Conservation (phyloP, 148 eudicot species). For the Agrostemma githago region DNA sequence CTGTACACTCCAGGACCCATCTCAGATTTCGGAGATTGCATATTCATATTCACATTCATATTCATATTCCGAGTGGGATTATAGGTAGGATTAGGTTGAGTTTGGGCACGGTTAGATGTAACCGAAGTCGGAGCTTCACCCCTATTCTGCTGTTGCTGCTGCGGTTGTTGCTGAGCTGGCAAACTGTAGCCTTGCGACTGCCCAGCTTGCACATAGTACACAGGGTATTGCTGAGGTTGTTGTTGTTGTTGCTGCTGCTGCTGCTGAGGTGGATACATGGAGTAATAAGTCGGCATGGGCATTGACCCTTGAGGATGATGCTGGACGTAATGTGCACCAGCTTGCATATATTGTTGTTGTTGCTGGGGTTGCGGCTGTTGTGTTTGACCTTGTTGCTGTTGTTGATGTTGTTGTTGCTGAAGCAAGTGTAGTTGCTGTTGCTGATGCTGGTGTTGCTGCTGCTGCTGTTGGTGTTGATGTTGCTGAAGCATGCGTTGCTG, state of each 20-base stretch:
- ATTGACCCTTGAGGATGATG: slow-evolving; percentile 46
- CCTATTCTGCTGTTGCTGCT: slow-evolving; percentile 36
- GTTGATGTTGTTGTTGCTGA: slow-evolving; percentile 34
- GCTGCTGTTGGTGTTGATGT: slow-evolving; percentile 23
- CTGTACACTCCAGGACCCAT: slow-evolving; percentile 47
- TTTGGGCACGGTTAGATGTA: slow-evolving; percentile 42
- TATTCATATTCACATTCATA: slow-evolving; percentile 27
- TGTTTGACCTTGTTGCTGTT: slow-evolving; percentile 17
- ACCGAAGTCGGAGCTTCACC: slow-evolving; percentile 31
- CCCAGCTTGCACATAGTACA: slow-evolving; percentile 58
- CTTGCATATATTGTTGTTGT: slow-evolving; percentile 47
- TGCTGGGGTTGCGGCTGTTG: not conserved
- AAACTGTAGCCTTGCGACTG: slow-evolving; percentile 59
- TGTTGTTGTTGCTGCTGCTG: slow-evolving; percentile 52
- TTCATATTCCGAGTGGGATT: slow-evolving; percentile 32
- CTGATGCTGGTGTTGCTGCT: slow-evolving; percentile 42
- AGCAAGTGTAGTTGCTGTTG: slow-evolving; percentile 27
- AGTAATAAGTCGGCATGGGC: slow-evolving; percentile 56
- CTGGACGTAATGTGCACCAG: slow-evolving; percentile 59
- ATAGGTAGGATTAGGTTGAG: slow-evolving; percentile 34
- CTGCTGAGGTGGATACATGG: slow-evolving; percentile 69
- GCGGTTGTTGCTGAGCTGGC: slow-evolving; percentile 48
- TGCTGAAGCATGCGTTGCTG: slow-evolving; percentile 16
- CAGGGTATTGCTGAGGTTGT: slow-evolving; percentile 53
- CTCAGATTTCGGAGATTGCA: slow-evolving; percentile 48